Base-by-base conservation (phyloP, 768 basidiomycete species). In the Rhizopogon vulgaris region DNA sequence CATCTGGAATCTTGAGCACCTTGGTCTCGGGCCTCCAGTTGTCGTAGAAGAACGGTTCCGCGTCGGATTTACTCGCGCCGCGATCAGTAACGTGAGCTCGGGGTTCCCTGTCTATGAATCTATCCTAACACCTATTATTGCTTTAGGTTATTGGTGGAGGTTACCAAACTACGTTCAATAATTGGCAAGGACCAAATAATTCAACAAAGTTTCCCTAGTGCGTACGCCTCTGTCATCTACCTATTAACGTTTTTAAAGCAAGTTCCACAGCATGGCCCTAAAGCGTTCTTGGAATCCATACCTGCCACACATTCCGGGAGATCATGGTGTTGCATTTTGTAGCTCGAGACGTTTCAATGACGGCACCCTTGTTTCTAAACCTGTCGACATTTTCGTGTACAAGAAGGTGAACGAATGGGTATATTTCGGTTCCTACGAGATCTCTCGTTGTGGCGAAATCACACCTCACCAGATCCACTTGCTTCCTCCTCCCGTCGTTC, bases 261-360 rank as follows among this genome's bases (percentile, higher is more conserved):
- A 17, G 11, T 15, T 11, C 17, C 24, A 30, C 41, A 60, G 59
- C 15, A 11, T 46, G 22, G 53, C 57, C 4, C 45, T 53, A 17
- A 54, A 49, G 12, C 59, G 60, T 14, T 39, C 52, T 1, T 60
- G 54, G 54, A 60, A 60, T 34, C 45, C 51, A 28, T 49, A 59
- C 25, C 58, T 61, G 45, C 54, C 59, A 14, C 32, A 11, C 2
- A 24, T 28, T 25, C 53, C 55, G 0, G 60, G 60, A 15, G n/a
- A 34, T 15, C 59, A 62, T 41, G 56, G 60, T 2, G 54, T 60
- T 34, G 60, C 48, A 1, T 60, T 62, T 38, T 36, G 27, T 27
- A 22, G 0, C 6, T n/a, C 32, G 12, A 38, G 37, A 8, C n/a
- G 9, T 38, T 27, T 61, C 38, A 36, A 12, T 1, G 38, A 36